Conservation (phyloP, 78 protist genomes). For the Dictyostelium intermedium region DNA sequence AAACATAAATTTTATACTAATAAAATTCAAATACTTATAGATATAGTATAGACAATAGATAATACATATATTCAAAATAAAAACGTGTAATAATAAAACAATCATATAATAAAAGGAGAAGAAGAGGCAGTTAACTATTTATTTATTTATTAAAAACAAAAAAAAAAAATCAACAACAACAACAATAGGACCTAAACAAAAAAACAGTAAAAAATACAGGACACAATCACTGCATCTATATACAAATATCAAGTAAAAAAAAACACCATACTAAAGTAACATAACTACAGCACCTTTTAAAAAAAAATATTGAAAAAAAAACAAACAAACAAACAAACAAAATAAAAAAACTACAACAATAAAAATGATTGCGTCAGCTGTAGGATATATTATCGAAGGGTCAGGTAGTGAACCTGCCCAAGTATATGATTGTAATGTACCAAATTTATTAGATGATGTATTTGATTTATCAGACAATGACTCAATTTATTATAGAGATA, state of each 20-base stretch:
- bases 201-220: background rate
- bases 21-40: too few species aligned
- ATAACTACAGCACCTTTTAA: background rate
- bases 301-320: background rate
- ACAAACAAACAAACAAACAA: too few species aligned
- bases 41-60: background rate
- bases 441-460: slow-evolving; percentile 61
- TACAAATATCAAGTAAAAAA: background rate
- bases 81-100: background rate
- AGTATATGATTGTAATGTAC: slow-evolving; percentile 54
- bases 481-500: slow-evolving; percentile 40
- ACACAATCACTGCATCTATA: background rate
- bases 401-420: background rate
- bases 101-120: background rate
- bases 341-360: background rate
- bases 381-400: slow-evolving; percentile 63
- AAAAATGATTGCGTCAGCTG: slow-evolving; percentile 62
- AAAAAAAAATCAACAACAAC: background rate
- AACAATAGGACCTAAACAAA: background rate
- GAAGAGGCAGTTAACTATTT: background rate
- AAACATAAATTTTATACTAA: background rate
- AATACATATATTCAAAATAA: too few species aligned
- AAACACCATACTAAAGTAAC: background rate
- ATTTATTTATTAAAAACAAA: background rate
- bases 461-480: slow-evolving; percentile 71